Percentiles rank a stretch among this genome's conserved stretches.
Conservation (phyloP, 2,329 filamentous ascomycete genomes). For the Hypocreales sp. region DNA sequence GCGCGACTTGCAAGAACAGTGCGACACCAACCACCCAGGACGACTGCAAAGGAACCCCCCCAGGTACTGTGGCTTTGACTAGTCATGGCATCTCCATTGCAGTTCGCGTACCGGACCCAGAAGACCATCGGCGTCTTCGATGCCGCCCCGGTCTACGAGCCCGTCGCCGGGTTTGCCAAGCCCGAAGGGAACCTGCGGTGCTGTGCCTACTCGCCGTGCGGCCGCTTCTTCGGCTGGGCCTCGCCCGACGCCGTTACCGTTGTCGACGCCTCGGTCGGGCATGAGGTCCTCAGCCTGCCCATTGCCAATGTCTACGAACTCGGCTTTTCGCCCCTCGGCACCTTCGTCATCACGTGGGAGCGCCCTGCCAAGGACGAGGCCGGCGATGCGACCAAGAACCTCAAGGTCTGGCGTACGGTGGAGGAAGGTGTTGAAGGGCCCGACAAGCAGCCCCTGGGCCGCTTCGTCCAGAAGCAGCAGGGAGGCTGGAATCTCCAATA, state of each 20-base stretch:
- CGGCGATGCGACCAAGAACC: constrained; percentile 86
- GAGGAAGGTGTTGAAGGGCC: constrained; percentile 47
- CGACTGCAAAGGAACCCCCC: constrained; percentile 11
- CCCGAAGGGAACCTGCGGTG: constrained; percentile 91
- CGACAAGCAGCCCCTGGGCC: constrained; percentile 62
- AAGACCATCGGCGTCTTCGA: constrained; percentile 93
- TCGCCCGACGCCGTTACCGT: constrained; percentile 76
- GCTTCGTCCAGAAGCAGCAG: constrained; percentile 91
- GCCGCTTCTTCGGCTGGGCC: constrained; percentile 92
- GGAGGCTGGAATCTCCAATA: constrained; percentile 97
- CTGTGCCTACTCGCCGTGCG: constrained; percentile 89
- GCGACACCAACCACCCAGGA: constrained; percentile 5
- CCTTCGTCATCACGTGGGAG: constrained; percentile 94
- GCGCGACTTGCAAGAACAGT: no score
- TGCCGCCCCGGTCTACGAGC: constrained; percentile 75
- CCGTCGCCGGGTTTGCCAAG: constrained; percentile 68
- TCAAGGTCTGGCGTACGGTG: constrained; percentile 87
- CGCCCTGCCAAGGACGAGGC: constrained; percentile 82
- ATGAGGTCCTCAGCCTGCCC: constrained; percentile 58
- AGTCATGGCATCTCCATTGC: constrained; percentile 86
- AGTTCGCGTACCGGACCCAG: constrained; percentile 94
- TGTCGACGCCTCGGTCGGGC: constrained; percentile 64
- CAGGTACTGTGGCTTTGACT: constrained; percentile 65
- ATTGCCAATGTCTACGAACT: constrained; percentile 84
- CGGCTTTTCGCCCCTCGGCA: constrained; percentile 83